Evolutionary conservation across 768 basidiomycete genomes (phyloP).

Genomic region (Lentinus tigrinus): DNA sequence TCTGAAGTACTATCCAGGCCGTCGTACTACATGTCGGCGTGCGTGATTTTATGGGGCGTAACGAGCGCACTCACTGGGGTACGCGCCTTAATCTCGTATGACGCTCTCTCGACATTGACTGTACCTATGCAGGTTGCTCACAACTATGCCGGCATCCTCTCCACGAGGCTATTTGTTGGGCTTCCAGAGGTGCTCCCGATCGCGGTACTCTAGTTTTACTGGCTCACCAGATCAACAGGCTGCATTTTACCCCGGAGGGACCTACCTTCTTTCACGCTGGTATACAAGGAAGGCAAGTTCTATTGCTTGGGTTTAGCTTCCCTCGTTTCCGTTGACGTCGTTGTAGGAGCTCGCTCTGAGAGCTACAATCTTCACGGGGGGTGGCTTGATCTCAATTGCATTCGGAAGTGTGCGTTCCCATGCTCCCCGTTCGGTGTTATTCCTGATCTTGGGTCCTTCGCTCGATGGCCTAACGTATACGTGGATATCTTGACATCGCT

Average conservation of each 20-base stretch:
- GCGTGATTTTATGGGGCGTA: conserved; percentile 51
- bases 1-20: no score
- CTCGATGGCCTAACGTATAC: neutral
- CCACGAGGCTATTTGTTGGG: conserved; percentile 61
- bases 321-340: neutral
- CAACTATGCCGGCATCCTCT: conserved; percentile 52
- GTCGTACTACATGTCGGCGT: no score
- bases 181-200: conserved; percentile 47
- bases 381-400: conserved; percentile 62
- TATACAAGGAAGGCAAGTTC: conserved; percentile 34
- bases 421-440: no score
- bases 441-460: neutral
- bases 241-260: conserved; percentile 63
- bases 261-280: conserved; percentile 39
- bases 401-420: conserved; percentile 65
- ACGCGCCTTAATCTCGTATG: conserved; percentile 11
- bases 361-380: conserved; percentile 57
- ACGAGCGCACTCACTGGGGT: conserved; percentile 65
- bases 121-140: conserved; percentile 43
- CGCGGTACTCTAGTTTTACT: no score
- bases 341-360: conserved; percentile 61
- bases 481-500: no score
- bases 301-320: no score
- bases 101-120: neutral
- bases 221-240: no score